Base-by-base conservation (phyloP, 2,329 filamentous ascomycete species). In the Stagonosporopsis rhizophila region DNA sequence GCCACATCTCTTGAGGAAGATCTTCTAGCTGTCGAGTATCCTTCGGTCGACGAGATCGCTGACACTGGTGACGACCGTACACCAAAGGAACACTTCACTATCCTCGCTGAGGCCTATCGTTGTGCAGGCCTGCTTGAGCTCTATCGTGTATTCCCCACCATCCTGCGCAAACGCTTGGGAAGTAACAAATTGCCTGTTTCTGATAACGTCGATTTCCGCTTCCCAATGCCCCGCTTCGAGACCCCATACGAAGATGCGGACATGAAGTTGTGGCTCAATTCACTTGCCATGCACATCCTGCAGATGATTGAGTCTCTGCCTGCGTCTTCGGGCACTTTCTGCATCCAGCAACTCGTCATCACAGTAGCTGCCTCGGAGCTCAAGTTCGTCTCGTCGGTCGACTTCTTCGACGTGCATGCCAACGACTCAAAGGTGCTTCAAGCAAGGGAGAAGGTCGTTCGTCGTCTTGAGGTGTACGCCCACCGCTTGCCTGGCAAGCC, bases 101-200 rank as follows among this genome's bases (percentile, higher is more conserved):
- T 79, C 7, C 78, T 84, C 60, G 83, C 82, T 2, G 80, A 84
- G 60, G 79, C 81, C 1, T 83, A 83, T 57, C 80, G 83, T 30
- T 81, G 79, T 49, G 77, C 80, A 2, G 83, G 82, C 1, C 75
- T 85, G 4, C 72, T 85, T 41, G 82, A 85, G 59, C 67, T 85
- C 19, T 85, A 85, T 63, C 79, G 80, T 22, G 79, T 81, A 27
- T 85, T 84, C 52, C 83, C 83, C 2, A 79, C 81, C 27, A 72
- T 83, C 32, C 72, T 83, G 1, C 75, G 74, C n/a, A 76, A 75
- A 30, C 78, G 81, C 40, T 63, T 83, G 9, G 71, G 63, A 52
- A 72, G 58, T 11, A 66, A 67, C 48, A 66, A 64, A 23, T 54
- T 62, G 34, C 62, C 61, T 30, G 64, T 63, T 23, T 55, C 58